Conservation (phyloP, 768 basidiomycete species). For the Tylopilus cervinicoccineus region DNA sequence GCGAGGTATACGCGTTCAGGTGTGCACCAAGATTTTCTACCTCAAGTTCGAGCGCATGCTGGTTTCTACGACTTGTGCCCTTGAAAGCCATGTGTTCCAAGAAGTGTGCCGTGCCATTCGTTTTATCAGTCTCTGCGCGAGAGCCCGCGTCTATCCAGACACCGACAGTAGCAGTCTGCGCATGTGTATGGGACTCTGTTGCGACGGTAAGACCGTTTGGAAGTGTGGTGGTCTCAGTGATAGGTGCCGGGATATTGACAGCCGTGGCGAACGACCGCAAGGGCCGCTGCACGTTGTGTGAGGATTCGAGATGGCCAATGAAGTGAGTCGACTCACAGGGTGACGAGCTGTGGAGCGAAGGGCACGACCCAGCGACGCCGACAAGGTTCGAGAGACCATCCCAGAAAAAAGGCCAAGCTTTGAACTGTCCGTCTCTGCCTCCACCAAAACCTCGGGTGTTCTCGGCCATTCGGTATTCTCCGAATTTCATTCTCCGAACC, state of each 20-base stretch:
- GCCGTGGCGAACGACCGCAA: slow-evolving; percentile 75
- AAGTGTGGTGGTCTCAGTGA: slow-evolving; percentile 89
- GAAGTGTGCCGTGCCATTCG: slow-evolving; percentile 97
- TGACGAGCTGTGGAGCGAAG: slow-evolving; percentile 37
- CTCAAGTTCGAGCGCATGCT: slow-evolving; percentile 90
- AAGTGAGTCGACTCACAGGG: slow-evolving; percentile 27
- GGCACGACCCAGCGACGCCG: slow-evolving; percentile 40
- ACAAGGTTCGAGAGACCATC: slow-evolving; percentile 47
- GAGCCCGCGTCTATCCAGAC: slow-evolving; percentile 99
- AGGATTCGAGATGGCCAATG: background rate
- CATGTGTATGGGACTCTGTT: slow-evolving; percentile 84
- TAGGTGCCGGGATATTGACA: slow-evolving; percentile 60
- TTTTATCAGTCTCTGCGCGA: slow-evolving; percentile 92
- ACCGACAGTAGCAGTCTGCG: slow-evolving; percentile 97
- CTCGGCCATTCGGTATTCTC: slow-evolving; percentile 27
- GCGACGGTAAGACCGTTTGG: slow-evolving; percentile 94
- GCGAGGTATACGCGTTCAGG: slow-evolving; percentile 96
- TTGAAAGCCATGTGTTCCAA: slow-evolving; percentile 99
- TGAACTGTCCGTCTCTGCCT: background rate
- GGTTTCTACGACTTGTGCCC: slow-evolving; percentile 84
- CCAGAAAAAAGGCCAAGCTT: slow-evolving; percentile 25
- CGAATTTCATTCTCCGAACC: slow-evolving; percentile 23
- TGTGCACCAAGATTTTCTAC: slow-evolving; percentile 98
- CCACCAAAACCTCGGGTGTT: slow-evolving; percentile 28
- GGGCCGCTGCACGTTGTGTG: slow-evolving; percentile 36